Evolutionary conservation across 1,284 basidiomycete genomes (phyloP), one percentile per base, ranked within the genome.

Genomic region (Boletus semigastroideus): DNA sequence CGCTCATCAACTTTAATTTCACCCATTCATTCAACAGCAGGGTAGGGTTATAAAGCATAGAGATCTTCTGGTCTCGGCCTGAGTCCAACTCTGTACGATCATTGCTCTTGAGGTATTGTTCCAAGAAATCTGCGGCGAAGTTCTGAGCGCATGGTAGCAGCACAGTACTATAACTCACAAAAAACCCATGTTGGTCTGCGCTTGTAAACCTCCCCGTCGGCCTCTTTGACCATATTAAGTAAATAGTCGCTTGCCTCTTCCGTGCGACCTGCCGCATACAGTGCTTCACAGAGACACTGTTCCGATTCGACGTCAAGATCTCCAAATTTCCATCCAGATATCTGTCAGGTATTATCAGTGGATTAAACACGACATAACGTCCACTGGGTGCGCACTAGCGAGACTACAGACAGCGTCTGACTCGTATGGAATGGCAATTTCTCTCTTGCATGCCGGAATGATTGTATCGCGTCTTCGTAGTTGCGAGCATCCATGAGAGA

Each of bases 291-390:
- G 13, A 34, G 33, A 16, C 19, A 13, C 1, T 27, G 28, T n/a
- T 7, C 39, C 11, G 42, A 36, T 1, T 3, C 47, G 27, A 59
- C 13, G 4, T n/a, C 14, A 5, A 56, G 40, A 28, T 36, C 14
- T 16, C 49, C 42, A 39, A 58, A 58, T 4, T 39, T 47, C 56
- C 57, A 51, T 5, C 53, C 47, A 1, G 43, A 33, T 19, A 56
- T 48, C 48, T 59, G 28, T 28, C 11, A n/a, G 8, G 25, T 25
- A 25, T 0, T 4, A 31, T 7, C 19, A 20, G 12, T 5, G 12
- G 12, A 19, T 12, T 6, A 2, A 25, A 25, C 25, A 6, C 5
- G 17, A 20, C 5, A 1, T 28, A 13, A 12, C 1, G 17, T 11
- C 5, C 9, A 6, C 2, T 4, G 5, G 0, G 14, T 17, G 20